Base-by-base conservation (phyloP, 169 alveolate species). In the Cyclospora cayetanensis region DNA sequence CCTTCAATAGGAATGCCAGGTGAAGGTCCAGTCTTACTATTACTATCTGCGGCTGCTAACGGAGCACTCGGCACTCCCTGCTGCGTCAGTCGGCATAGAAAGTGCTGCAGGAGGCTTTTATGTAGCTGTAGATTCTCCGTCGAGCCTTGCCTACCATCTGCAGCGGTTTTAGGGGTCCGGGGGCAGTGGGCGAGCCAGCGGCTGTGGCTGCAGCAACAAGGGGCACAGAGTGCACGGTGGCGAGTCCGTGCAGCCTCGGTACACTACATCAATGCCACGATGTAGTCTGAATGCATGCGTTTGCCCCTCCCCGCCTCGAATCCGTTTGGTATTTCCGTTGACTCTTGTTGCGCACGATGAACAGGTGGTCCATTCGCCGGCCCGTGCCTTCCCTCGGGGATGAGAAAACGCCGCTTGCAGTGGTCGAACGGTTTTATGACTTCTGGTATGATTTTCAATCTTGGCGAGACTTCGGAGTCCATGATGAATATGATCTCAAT, bases 401-500 rank as follows among this genome's bases (percentile, higher is more conserved):
- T 79, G 42, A 63, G n/a, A 27, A 46, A 31, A 87, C 93, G 41
- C 91, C 86, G 39, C 11, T 72, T 72, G 35, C 34, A n/a, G 65
- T 4, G 39, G 93, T 93, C 70, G 27, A 66, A n/a, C 18, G 22
- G 39, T 93, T 93, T 37, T 93, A 93, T 76, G 82, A 87, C 35
- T 93, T 87, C 68, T 93, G 95, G 95, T 87, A 42, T 53, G 90
- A 70, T 2, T 93, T 88, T 55, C 85, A 87, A 55, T 76, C 93
- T 3, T 90, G 93, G 93, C 60, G 95, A 4, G 95, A 93, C 77
- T 93, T 93, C 70, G 76, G 91, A 35, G 68, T 96, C 29, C 96
- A 95, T 88, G 97, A 96, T 35, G 97, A 96, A 53, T 94, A 95
- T 89, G 97, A 97, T 90, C 82, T 95, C 34, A 92, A 94, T 68